Conservation (phyloP, 257 asterid species). For the Knoxia roxburghii region DNA sequence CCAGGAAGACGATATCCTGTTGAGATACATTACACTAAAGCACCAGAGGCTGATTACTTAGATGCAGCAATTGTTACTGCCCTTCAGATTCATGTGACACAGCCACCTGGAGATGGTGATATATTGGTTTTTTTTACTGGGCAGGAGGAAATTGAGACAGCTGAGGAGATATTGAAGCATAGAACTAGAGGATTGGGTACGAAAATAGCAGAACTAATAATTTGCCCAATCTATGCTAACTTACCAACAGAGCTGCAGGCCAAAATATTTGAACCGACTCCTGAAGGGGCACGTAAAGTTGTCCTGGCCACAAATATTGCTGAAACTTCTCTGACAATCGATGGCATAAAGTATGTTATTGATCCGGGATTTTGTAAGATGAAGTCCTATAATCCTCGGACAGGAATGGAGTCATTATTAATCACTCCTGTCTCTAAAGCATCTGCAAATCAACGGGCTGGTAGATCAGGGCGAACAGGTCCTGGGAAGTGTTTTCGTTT, state of each 20-base stretch:
- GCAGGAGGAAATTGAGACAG: slow-evolving; percentile 43
- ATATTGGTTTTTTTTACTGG: slow-evolving; percentile 74
- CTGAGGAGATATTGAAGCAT: slow-evolving; percentile 39
- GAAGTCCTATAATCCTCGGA: slow-evolving; percentile 86
- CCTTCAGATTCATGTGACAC: slow-evolving; percentile 82
- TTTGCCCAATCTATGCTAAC: slow-evolving; percentile 44
- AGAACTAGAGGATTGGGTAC: slow-evolving; percentile 38
- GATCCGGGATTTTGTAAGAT: slow-evolving; percentile 95
- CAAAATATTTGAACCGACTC: slow-evolving; percentile 40
- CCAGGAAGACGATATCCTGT: slow-evolving; percentile 96
- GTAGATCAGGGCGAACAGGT: slow-evolving; percentile 96
- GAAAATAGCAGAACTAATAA: slow-evolving; percentile 41
- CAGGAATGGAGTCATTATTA: slow-evolving; percentile 86
- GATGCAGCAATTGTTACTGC: slow-evolving; percentile 90
- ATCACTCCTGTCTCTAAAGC: slow-evolving; percentile 89
- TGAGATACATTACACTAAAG: slow-evolving; percentile 82
- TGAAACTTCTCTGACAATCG: slow-evolving; percentile 92
- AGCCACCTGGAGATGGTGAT: slow-evolving; percentile 87
- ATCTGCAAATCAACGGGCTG: slow-evolving; percentile 93
- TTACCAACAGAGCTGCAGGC: slow-evolving; percentile 41
- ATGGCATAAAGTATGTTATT: slow-evolving; percentile 89
- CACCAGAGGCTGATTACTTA: slow-evolving; percentile 97
- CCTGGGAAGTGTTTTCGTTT: slow-evolving; percentile 91
- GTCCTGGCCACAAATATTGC: slow-evolving; percentile 45
- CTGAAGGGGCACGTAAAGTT: slow-evolving; percentile 46